A percentile compares a stretch with the other conserved stretches of the same genome.
Conservation (phyloP, 2,329 filamentous ascomycete species). For the Sarocladiaceae sp. region DNA sequence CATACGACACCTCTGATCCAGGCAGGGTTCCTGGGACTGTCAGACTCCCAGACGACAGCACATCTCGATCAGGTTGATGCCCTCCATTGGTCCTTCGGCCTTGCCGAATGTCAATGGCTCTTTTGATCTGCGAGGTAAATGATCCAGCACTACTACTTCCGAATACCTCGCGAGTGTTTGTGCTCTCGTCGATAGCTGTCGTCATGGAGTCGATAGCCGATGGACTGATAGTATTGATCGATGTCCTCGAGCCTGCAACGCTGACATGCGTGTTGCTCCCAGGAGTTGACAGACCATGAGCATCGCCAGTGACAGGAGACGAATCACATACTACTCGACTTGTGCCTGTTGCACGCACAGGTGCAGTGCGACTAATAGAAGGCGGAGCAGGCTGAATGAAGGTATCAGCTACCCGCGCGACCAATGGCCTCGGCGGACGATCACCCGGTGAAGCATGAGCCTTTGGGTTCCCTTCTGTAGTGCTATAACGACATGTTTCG, state of each 20-base stretch:
- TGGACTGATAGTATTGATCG: constrained; percentile 16
- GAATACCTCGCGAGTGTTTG: constrained; percentile 37
- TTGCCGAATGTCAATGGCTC: constrained; percentile 29
- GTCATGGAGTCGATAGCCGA: constrained; percentile 42
- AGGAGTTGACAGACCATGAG: background rate
- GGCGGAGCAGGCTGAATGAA: constrained; percentile 2
- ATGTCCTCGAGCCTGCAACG: background rate
- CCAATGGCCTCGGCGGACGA: background rate
- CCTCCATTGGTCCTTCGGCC: constrained; percentile 10
- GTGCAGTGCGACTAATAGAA: background rate
- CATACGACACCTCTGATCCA: constrained; percentile 14
- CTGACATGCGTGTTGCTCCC: background rate
- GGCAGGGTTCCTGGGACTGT: constrained; percentile 1
- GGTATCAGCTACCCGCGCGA: background rate
- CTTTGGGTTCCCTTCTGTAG: constrained; percentile 12
- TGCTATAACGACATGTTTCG: constrained; percentile 22
- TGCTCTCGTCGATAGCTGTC: constrained; percentile 36
- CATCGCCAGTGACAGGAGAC: background rate
- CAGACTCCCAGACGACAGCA: background rate
- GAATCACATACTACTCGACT: background rate
- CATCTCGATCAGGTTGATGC: background rate
- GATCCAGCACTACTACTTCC: constrained; percentile 42
- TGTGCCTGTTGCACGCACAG: background rate
- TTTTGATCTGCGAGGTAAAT: constrained; percentile 42
- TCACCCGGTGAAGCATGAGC: background rate